phyloP scores from a whole-genome alignment of 2,329 filamentous ascomycete species.

The Colletotrichum sp. region DNA sequence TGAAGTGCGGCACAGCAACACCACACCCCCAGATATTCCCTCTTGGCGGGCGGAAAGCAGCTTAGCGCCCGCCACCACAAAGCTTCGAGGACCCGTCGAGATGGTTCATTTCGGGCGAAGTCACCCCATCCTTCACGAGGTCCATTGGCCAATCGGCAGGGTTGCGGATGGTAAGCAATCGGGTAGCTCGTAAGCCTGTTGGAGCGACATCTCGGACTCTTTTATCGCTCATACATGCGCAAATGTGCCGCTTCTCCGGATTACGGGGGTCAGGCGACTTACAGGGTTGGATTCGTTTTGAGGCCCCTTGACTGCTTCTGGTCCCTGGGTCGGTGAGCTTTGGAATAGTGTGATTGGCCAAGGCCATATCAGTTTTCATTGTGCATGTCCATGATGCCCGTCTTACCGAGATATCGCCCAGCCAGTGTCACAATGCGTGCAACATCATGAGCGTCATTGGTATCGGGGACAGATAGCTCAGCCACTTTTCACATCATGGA shows the following conservation, averaged over 20 bases:
- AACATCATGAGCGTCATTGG: neutral
- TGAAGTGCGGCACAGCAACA: neutral
- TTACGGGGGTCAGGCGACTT: neutral
- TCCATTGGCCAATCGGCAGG: neutral
- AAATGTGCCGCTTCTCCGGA: neutral
- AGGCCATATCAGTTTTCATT: neutral
- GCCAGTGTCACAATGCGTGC: neutral
- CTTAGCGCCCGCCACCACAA: neutral
- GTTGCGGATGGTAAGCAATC: neutral
- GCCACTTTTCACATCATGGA: neutral
- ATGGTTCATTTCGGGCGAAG: conserved; percentile 10
- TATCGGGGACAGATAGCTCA: neutral
- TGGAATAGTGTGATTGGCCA: neutral
- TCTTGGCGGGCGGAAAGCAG: neutral
- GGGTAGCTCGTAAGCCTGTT: neutral
- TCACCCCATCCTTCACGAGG: neutral
- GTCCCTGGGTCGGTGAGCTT: neutral
- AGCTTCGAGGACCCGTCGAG: neutral
- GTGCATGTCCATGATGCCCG: neutral
- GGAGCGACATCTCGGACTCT: neutral
- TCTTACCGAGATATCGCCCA: neutral
- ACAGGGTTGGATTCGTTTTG: neutral
- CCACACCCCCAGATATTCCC: neutral
- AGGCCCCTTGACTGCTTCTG: neutral
- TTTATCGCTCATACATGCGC: neutral